Base-by-base conservation (phyloP, 2,329 filamentous ascomycete genomes). In the Alternaria postmessia region DNA sequence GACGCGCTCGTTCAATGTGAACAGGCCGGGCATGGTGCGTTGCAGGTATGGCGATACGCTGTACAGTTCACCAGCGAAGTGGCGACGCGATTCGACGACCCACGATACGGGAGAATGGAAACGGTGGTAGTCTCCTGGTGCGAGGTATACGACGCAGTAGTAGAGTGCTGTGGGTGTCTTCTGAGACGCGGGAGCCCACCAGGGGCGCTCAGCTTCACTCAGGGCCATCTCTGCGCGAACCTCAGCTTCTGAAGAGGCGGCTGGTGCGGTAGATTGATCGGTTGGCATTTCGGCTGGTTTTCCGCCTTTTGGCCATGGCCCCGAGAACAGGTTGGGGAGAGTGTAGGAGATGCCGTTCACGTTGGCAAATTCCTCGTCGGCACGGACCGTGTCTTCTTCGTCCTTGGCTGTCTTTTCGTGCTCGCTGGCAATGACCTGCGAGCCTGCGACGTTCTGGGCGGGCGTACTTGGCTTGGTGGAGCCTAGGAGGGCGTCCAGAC, bases 331-430 rank as follows among this genome's bases (percentile, higher is more conserved):
- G 64, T 90, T 89, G 0, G 95, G 94, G 0, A 99, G 86, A 0
- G 93, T 96, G 81, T 99, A 99, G 3, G 92, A 91, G 68, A 99
- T 98, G 66, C 94, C 94, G 68, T 99, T 99, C 59, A 99, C 88
- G 53, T 87, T 88, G 2, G 95, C 95, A 75, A 99, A 99, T 74
- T 99, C 94, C 76, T 97, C 91, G 67, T 98, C 91, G 24, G 91
- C 87, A 63, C 88, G 87, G 69, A 97, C 87, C 26, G 90, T 81
- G 55, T 92, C 90, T 54, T 81, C 87, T 75, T 77, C 87, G 39
- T 80, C 81, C 7, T 46, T 14, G n/a, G 60, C 38, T 2, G 75
- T 68, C 41, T 77, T 76, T 14, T 65, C 66, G 43, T 80, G 71
- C 68, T 43, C 75, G 59, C 54, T 68, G 22, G 71, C 43, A 57